Base-by-base conservation (phyloP, 768 basidiomycete species). In the Paxillus ammoniavirescens region DNA sequence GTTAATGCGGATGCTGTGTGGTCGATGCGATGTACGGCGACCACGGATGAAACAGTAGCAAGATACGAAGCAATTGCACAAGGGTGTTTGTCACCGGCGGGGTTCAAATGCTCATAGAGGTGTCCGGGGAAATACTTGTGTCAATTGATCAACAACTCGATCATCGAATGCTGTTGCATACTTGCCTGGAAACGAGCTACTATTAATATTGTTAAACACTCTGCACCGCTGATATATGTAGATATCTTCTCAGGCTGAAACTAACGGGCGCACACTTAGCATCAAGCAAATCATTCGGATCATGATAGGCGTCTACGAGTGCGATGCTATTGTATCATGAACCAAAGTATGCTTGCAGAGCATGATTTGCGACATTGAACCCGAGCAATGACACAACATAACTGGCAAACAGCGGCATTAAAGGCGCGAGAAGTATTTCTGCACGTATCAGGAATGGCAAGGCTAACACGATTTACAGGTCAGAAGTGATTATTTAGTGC, bases 391-490 rank as follows among this genome's bases (percentile, higher is more conserved):
- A 92, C 37, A 91, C 75, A 53, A 96, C 80, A 71, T 93, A 98
- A 55, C 87, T 86, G 28, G 81, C 85, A 64, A 96, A 90, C 43
- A 96, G 74, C 21, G 95, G 92, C 23, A 97, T 76, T 41, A 98
- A 73, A 2, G 95, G 96, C 12, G 93, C 84, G n/a, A 98, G 82
- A 42, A 98, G 80, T 40, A 97, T 76, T 69, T 95, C 92, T 14
- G 91, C 84, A 28, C 93, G 89, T 57, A 92, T 81, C 53, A 98
- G 81, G 74, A 98, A 98, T 2, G 96, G 96, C n/a, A 98, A 76
- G 23, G 94, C 95, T 89, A 61, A 55, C 35, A 23, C 37, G 21
- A 33, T 50, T 6, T 2, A 42, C 53, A 18, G 61, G 49, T 50
- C 30, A 53, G 13, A 35, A 14, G 35, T 6, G 43, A 26, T 14